These are phyloP conservation scores for Pleurotus ostreatus DNA, from an alignment of 768 basidiomycete genomes.

Conservation along the genomic window DNA sequence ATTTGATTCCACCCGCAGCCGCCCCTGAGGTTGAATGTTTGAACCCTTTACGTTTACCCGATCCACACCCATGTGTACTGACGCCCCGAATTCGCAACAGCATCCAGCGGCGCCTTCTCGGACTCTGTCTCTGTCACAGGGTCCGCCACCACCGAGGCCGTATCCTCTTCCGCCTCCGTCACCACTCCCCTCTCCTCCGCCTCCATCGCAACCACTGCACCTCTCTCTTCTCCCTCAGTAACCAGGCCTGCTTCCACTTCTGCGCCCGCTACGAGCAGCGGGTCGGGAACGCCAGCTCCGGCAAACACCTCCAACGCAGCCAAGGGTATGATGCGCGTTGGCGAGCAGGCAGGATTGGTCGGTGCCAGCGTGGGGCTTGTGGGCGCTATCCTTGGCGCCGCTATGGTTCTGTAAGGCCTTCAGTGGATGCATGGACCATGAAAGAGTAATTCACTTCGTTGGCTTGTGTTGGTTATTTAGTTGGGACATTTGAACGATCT, in stretches of 20 bases:
- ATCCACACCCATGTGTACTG: not conserved
- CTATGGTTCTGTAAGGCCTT: not conserved
- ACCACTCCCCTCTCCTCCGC: not conserved
- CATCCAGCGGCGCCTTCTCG: not conserved
- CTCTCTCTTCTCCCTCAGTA: not conserved
- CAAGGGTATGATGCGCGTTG: not conserved
- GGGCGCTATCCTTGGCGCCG: not conserved
- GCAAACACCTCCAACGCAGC: not conserved
- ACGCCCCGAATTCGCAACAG: not conserved
- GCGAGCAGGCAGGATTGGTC: not conserved
- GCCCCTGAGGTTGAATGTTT: not conserved
- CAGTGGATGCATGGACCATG: not conserved
- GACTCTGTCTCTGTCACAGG: not conserved
- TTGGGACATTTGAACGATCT: too few relatives aligned
- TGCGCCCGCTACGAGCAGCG: not conserved
- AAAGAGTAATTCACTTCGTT: too few relatives aligned
- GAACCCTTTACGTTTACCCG: not conserved
- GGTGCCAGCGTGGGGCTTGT: not conserved
- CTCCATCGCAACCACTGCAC: not conserved
- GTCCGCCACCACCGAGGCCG: not conserved
- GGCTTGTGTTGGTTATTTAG: too few relatives aligned
- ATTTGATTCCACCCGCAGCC: not conserved
- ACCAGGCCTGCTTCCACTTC: not conserved
- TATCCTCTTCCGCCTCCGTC: not conserved
- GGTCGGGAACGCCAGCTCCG: not conserved